A percentile compares a stretch with the other conserved stretches of the same genome.
Conservation (phyloP, 768 basidiomycete species). For the Solioccasus polychromus region DNA sequence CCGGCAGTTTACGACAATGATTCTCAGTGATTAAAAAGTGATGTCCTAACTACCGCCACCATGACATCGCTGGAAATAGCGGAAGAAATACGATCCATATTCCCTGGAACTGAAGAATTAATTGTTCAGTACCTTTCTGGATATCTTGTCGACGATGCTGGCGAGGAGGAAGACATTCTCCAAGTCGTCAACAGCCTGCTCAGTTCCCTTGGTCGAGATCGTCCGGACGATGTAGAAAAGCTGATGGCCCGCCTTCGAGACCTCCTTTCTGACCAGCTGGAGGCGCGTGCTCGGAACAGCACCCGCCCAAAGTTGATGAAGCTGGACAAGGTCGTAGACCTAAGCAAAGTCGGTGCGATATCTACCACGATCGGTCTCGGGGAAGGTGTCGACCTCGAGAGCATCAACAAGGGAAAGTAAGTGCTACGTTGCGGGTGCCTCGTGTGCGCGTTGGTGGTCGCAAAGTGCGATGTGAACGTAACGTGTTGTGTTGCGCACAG, state of each 20-base stretch:
- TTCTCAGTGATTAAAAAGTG: no score
- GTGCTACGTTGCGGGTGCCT: slow-evolving; percentile 22
- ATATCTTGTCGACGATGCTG: slow-evolving; percentile 84
- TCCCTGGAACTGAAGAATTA: slow-evolving; percentile 81
- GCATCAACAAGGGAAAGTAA: slow-evolving; percentile 92
- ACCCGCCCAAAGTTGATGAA: slow-evolving; percentile 68
- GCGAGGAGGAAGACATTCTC: slow-evolving; percentile 86
- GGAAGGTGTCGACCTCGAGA: slow-evolving; percentile 86
- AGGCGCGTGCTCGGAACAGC: slow-evolving; percentile 52
- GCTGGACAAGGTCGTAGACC: slow-evolving; percentile 83
- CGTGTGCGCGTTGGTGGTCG: slow-evolving; percentile 1
- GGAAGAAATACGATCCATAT: slow-evolving; percentile 65
- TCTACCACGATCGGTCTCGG: slow-evolving; percentile 76
- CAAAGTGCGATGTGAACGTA: slow-evolving; percentile 1
- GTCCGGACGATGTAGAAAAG: slow-evolving; percentile 54
- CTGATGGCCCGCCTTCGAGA: slow-evolving; percentile 66
- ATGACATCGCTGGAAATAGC: slow-evolving; percentile 79
- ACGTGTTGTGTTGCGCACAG: slow-evolving; percentile 37
- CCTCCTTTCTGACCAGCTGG: slow-evolving; percentile 64
- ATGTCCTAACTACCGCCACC: not conserved
- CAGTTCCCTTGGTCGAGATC: slow-evolving; percentile 68
- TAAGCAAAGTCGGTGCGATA: slow-evolving; percentile 75
- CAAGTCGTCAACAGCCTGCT: slow-evolving; percentile 71
- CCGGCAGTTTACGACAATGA: not conserved
- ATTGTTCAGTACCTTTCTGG: slow-evolving; percentile 86